A percentile compares a stretch with the other conserved stretches of the same genome.
These are phyloP conservation scores for Penicillium lividum DNA, from an alignment of 495 filamentous ascomycete genomes.

Conservation along the genomic window DNA sequence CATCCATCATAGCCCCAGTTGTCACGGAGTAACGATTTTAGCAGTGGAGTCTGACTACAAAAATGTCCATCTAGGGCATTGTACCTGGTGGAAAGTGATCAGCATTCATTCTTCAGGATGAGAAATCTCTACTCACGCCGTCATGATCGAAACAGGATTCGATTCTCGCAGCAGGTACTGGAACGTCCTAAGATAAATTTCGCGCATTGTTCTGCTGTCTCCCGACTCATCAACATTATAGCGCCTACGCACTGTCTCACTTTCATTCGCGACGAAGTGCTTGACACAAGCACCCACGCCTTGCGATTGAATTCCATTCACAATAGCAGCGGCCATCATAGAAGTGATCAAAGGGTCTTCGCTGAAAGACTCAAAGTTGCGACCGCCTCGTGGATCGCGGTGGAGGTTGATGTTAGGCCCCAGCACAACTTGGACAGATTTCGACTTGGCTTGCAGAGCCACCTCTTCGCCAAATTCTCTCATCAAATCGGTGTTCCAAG, in stretches of 20 bases:
- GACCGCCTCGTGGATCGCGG: background rate
- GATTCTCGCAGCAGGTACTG: constrained; percentile 55
- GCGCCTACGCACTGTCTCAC: constrained; percentile 47
- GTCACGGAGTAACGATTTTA: constrained; percentile 2
- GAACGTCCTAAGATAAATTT: constrained; percentile 67
- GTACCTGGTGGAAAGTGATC: background rate
- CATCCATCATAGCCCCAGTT: constrained; percentile 8
- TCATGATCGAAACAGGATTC: constrained; percentile 9
- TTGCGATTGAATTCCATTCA: constrained; percentile 64
- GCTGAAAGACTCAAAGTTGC: constrained; percentile 65
- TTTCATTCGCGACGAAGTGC: constrained; percentile 69
- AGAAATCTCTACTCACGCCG: background rate
- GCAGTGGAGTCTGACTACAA: background rate
- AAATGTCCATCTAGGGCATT: constrained; percentile 2
- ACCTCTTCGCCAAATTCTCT: constrained; percentile 1
- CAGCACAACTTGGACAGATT: constrained; percentile 3
- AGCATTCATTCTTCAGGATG: too few species aligned
- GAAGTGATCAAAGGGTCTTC: constrained; percentile 69
- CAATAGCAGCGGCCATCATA: constrained; percentile 55
- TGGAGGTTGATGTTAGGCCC: constrained; percentile 4
- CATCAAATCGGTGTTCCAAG: constrained; percentile 10
- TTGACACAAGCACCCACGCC: constrained; percentile 64
- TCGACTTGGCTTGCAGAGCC: background rate
- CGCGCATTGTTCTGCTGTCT: constrained; percentile 23
- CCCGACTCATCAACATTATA: constrained; percentile 3